Evolutionary conservation across 2,329 filamentous ascomycete species (phyloP), one percentile per base, ranked within the genome.

Genomic region (Eutypa lata): DNA sequence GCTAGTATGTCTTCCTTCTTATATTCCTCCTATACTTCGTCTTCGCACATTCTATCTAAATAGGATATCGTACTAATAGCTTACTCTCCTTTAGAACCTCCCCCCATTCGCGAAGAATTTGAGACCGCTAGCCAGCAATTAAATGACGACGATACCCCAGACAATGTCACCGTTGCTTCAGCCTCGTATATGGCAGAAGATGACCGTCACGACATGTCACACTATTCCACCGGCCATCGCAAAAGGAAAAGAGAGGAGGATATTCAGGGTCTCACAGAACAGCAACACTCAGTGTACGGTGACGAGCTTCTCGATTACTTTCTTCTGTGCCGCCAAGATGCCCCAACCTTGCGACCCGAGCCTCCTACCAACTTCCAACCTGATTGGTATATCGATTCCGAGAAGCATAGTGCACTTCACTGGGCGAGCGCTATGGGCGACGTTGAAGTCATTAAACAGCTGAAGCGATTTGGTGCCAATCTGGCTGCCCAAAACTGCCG

Each of bases 361-460:
- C 92, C 93, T 2, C 94, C 94, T 0, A 77, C 85, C 33, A 88
- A 91, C 67, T 96, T 96, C 64, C 87, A 96, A 65, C 86, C 95
- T 6, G 89, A 99, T 71, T 89, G 90, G 69, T 80, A 87, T n/a
- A 97, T 99, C 57, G 94, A 99, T 68, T 89, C 91, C 43, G 91
- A 96, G 63, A 87, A 88, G 10, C 92, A 97, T 66, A 96, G 91
- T 2, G 92, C 93, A 6, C 81, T 99, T 60, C 94, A 99, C 68
- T 99, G 94, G 94, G 94, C 92, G 18, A 91, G 91, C 50, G 91
- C 94, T 22, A 99, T 99, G 93, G 94, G 94, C 53, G 94, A 97
- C 61, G 78, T 97, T 28, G 89, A 93, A 47, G 90, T 97, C 16
- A 90, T 97, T 56, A 91, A 88, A 69, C 89, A 96, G 69, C 78